Evolutionary conservation across 2,329 filamentous ascomycete species (phyloP).

Genomic region (Hymenoscyphus scutula): DNA sequence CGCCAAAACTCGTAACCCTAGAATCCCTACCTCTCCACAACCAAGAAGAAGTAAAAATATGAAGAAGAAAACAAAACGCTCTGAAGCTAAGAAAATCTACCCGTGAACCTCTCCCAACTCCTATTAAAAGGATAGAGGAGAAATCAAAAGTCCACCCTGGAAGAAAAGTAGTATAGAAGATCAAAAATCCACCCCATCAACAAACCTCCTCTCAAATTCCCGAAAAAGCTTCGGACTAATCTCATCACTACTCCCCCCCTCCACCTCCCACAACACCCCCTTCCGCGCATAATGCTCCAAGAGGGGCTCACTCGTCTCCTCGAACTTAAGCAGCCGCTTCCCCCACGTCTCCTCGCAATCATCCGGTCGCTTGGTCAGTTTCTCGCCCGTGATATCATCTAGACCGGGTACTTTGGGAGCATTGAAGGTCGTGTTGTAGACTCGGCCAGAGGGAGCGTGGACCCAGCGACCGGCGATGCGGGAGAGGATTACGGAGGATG

Average conservation of each 20-base stretch:
- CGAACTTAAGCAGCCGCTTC: conserved; percentile 75
- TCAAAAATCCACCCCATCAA: conserved; percentile 8
- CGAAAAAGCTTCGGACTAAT: conserved; percentile 85
- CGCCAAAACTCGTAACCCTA: neutral
- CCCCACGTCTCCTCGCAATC: conserved; percentile 87
- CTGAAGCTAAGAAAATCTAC: conserved; percentile 9
- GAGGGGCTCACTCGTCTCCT: conserved; percentile 80
- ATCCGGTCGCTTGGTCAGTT: conserved; percentile 76
- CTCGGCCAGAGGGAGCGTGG: conserved; percentile 83
- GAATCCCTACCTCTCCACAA: conserved; percentile 6
- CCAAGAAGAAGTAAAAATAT: neutral
- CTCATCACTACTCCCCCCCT: conserved; percentile 89
- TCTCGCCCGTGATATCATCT: conserved; percentile 90
- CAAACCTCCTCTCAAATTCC: conserved; percentile 80
- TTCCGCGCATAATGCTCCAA: conserved; percentile 85
- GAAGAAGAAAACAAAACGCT: neutral
- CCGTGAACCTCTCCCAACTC: neutral
- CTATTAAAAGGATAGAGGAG: neutral
- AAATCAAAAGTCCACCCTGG: neutral
- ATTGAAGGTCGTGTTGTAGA: conserved; percentile 96
- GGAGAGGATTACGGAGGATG: conserved; percentile 79
- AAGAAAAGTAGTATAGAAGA: neutral
- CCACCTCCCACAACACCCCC: conserved; percentile 81
- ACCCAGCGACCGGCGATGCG: conserved; percentile 92
- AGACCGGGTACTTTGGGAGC: conserved; percentile 74